Base-by-base conservation (phyloP, 768 basidiomycete species). In the Fomitopsis pulvina region DNA sequence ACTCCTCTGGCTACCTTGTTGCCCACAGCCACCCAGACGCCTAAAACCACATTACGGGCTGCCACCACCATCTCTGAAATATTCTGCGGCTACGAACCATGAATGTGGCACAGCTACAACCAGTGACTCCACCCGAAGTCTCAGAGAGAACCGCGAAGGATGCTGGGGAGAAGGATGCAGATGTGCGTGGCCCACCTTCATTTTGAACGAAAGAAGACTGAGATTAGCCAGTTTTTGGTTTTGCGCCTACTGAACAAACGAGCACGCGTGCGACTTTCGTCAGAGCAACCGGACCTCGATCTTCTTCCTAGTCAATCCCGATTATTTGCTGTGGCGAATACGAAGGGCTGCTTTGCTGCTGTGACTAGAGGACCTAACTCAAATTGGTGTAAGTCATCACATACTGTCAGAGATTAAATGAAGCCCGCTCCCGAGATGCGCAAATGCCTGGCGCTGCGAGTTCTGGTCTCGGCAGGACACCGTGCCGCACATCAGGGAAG, bases 301-400 rank as follows among this genome's bases (percentile, higher is more conserved):
- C 44, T 64, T 0, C 55, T 72, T 38, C 67, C 70, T 3, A 66
- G 74, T 5, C 71, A 74, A 22, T 78, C 75, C 34, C 73, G 66
- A 47, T 69, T 85, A 16, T 78, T 91, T 55, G 74, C 80, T 3
- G 70, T 77, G 2, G 73, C 81, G 2, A 85, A 82, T 59, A 65
- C 70, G 11, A 75, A 70, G 54, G 83, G 79, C 25, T 89, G 81
- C 80, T 90, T 89, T 64, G 83, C 78, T 41, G 84, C 85, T 27
- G 75, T 79, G 9, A 72, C 66, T 39, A 65, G 68, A 32, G 66
- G 67, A 43, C 59, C 65, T 46, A 54, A 42, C 40, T 62, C 57
- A 56, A 66, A 45, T 56, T 65, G 51, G 70, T 68, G 79, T 79
- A 49, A 39, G 71, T 54, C 20, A 18, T 24, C 41, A 7, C 8